Evolutionary conservation across 441 rosid genomes (phyloP).

Genomic region (Adansonia rubrostipa): DNA sequence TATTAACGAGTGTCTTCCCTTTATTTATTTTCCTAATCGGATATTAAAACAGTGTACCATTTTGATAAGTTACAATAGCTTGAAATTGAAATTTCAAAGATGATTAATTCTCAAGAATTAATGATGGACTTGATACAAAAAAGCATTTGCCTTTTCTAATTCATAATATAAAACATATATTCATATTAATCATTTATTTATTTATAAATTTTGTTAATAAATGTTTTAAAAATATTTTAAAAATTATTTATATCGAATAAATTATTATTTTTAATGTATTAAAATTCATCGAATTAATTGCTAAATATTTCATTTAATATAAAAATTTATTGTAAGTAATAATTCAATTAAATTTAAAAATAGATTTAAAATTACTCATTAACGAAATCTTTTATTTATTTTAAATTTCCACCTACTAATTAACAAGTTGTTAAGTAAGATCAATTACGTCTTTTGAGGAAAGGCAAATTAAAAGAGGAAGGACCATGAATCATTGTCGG

Average conservation of each 20-base stretch:
- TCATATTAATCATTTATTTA: neutral
- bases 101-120: neutral
- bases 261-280: too few relatives aligned
- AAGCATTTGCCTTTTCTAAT: neutral
- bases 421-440: neutral
- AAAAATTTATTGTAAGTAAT: too few relatives aligned
- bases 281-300: too few relatives aligned
- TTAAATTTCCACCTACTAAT: neutral
- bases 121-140: neutral
- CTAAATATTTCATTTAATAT: too few relatives aligned
- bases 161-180: neutral
- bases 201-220: too few relatives aligned
- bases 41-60: neutral
- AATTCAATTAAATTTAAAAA: too few relatives aligned
- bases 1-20: too few relatives aligned
- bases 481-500: slow-evolving; percentile 3
- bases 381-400: neutral
- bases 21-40: too few relatives aligned
- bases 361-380: too few relatives aligned
- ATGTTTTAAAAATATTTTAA: too few relatives aligned
- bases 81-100: neutral
- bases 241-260: too few relatives aligned
- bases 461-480: neutral
- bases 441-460: neutral
- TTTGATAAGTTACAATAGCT: neutral